phyloP scores from a whole-genome alignment of 495 filamentous ascomycete species.

The Penicillium crystallinum region DNA sequence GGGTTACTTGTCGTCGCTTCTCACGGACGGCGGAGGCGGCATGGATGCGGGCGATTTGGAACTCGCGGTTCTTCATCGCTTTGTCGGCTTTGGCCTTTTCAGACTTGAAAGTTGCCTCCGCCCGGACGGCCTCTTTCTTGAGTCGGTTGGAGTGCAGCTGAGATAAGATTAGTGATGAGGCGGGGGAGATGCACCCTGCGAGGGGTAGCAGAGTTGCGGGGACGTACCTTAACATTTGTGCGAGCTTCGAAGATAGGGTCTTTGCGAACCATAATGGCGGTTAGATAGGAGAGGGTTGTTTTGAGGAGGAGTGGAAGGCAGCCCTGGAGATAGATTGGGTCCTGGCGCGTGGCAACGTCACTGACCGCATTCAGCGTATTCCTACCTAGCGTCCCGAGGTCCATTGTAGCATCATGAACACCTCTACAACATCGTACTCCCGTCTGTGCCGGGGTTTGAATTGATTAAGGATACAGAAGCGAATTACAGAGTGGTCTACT shows the following conservation, averaged over 20 bases:
- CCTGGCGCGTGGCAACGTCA: constrained; percentile 24
- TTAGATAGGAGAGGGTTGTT: background rate
- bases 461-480: too few relatives aligned
- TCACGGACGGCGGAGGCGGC: constrained; percentile 44
- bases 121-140: constrained; percentile 44
- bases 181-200: background rate
- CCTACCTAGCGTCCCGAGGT: too few relatives aligned
- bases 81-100: constrained; percentile 47
- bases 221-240: constrained; percentile 45
- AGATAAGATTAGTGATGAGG: background rate
- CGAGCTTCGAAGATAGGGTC: constrained; percentile 49
- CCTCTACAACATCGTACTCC: background rate
- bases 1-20: constrained; percentile 42
- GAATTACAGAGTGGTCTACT: background rate
- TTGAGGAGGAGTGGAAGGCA: constrained; percentile 2
- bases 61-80: constrained; percentile 47
- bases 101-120: constrained; percentile 44
- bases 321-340: background rate
- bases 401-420: background rate
- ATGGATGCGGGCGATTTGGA: constrained; percentile 48
- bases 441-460: too few relatives aligned
- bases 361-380: constrained; percentile 22
- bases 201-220: background rate
- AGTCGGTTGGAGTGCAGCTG: constrained; percentile 45
- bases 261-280: constrained; percentile 40